Conservation (phyloP, 305 asterid genomes). For the Fraxinus floribunda region DNA sequence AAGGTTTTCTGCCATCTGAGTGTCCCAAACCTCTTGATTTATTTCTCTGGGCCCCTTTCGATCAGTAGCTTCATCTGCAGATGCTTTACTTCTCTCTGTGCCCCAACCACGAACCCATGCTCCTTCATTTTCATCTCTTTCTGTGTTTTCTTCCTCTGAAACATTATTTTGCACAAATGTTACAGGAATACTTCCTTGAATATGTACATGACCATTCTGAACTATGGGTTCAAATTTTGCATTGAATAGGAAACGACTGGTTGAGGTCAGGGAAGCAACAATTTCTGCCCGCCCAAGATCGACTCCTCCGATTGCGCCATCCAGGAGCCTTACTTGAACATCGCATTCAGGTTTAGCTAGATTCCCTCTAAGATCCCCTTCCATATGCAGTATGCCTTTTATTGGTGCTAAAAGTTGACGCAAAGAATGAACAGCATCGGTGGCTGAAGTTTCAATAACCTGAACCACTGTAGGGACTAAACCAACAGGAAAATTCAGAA, state of each 20-base stretch:
- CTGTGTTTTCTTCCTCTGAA: slow-evolving; percentile 65
- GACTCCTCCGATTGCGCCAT: slow-evolving; percentile 95
- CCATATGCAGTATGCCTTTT: slow-evolving; percentile 96
- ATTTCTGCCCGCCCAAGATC: slow-evolving; percentile 98
- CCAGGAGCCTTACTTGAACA: slow-evolving; percentile 96
- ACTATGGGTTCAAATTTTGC: slow-evolving; percentile 92
- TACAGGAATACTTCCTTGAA: slow-evolving; percentile 96
- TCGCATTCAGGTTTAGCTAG: slow-evolving; percentile 97
- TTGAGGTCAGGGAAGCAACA: slow-evolving; percentile 96
- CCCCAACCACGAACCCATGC: slow-evolving; percentile 80
- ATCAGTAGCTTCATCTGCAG: slow-evolving; percentile 69
- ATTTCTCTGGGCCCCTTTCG: slow-evolving; percentile 74
- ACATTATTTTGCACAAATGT: slow-evolving; percentile 64
- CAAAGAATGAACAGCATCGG: slow-evolving; percentile 87
- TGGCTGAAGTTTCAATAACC: slow-evolving; percentile 90
- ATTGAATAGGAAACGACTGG: slow-evolving; percentile 83
- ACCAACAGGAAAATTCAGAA: slow-evolving; percentile 92
- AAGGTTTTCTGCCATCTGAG: slow-evolving; percentile 85
- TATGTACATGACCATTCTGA: slow-evolving; percentile 88
- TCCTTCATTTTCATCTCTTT: slow-evolving; percentile 67
- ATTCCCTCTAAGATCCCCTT: slow-evolving; percentile 98
- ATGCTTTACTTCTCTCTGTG: slow-evolving; percentile 56
- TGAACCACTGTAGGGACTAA: slow-evolving; percentile 91
- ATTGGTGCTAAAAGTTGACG: slow-evolving; percentile 88
- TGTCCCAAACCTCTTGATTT: slow-evolving; percentile 87